Conservation (phyloP, 1,139 yeast genomes). For the Kazachstania sp. region DNA sequence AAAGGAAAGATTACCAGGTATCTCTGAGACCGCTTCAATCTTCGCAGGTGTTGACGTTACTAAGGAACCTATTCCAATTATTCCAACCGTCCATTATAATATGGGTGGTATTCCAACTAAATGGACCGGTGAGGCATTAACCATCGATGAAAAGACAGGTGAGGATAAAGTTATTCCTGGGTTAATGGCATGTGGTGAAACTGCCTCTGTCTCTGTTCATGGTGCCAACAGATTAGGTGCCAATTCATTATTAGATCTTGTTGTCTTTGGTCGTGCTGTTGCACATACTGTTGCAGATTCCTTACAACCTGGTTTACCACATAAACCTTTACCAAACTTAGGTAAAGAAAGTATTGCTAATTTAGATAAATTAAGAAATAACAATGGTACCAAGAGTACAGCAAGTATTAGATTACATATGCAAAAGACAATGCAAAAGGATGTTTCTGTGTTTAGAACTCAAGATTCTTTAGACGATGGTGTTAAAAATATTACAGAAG, state of each 20-base stretch:
- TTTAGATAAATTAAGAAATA: constrained; percentile 81
- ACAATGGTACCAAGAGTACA: constrained; percentile 71
- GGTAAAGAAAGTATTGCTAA: constrained; percentile 87
- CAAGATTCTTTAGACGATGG: constrained; percentile 90
- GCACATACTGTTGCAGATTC: constrained; percentile 83
- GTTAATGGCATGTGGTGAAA: constrained; percentile 95
- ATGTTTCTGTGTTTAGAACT: constrained; percentile 93
- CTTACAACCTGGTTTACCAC: constrained; percentile 83
- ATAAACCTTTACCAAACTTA: constrained; percentile 69
- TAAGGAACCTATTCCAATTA: constrained; percentile 96
- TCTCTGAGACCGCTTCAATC: constrained; percentile 95
- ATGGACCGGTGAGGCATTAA: constrained; percentile 92
- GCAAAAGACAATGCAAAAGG: constrained; percentile 96
- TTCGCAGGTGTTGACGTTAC: constrained; percentile 99
- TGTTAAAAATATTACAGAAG: constrained; percentile 66
- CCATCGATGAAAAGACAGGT: constrained; percentile 68
- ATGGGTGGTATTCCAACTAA: constrained; percentile 99
- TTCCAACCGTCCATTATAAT: constrained; percentile 97
- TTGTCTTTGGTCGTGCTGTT: constrained; percentile 97
- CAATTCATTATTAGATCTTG: constrained; percentile 93
- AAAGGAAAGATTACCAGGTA: constrained; percentile 97
- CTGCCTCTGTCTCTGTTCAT: constrained; percentile 97
- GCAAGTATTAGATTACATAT: constrained; percentile 83
- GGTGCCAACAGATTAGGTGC: constrained; percentile 99
- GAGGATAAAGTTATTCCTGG: constrained; percentile 91